Base-by-base conservation (phyloP, 2,329 filamentous ascomycete species). In the Biscogniauxia mediterranea region DNA sequence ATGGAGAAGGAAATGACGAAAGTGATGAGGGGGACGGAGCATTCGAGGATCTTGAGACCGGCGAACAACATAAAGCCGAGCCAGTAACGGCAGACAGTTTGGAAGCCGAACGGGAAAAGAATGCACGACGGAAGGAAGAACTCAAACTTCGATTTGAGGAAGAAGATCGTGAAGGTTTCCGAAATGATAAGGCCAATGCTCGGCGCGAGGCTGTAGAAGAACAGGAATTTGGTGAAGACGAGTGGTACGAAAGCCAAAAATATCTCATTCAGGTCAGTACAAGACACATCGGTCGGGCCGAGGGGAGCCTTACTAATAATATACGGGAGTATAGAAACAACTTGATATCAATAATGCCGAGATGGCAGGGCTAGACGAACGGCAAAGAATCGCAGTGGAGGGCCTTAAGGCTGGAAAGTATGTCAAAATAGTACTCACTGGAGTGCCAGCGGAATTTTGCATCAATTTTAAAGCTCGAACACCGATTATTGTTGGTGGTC, bases 211-310 rank as follows among this genome's bases (percentile, higher is more conserved):
- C 85, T 28, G 89, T 84, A 38, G 83, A 83, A 2, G 81, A 87
- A 5, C 87, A 94, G 57, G 90, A 96, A 72, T 98, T 96, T 71
- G 95, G 93, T 57, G 95, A 99, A 76, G 95, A 99, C 73, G 92
- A 99, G 59, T 99, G 96, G 96, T 99, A 99, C 74, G 95, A 98
- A 73, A 87, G 91, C 26, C 95, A 99, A 74, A 99, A 99, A 79
- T 92, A 95, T 32, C 85, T 90, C 74, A 88, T 99, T 61, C 91
- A 97, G 38, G 38, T 46, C 38, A 46, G 38, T 46, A 46, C 17
- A n/a, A n/a, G 2, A 15, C 11, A 46, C 13, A n/a, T n/a, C 6
- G 38, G 15, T n/a, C 3, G 3, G 4, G 15, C 38, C 38, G 1
- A 5, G 13, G 17, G 38, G 5, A 17, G 15, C 5, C 13, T n/a